Percentiles rank a stretch among this genome's conserved stretches.
phyloP scores from a whole-genome alignment of 768 basidiomycete genomes.

The Peribolospora baueri region DNA sequence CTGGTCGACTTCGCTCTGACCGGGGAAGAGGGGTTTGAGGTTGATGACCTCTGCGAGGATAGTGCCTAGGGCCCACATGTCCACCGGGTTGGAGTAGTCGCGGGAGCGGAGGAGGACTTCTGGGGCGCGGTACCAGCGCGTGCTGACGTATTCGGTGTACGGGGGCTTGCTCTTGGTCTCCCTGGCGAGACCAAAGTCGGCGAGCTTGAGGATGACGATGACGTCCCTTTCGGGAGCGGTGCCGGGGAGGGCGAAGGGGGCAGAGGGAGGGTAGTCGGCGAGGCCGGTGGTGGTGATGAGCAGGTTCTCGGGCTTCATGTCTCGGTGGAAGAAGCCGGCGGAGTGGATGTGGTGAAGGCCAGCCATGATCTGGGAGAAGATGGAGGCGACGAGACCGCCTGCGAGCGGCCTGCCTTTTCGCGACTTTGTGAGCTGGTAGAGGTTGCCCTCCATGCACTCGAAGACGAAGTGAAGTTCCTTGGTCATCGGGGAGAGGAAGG shows the following conservation, averaged over 20 bases:
- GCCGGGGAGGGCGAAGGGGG: conserved; percentile 36
- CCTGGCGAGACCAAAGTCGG: conserved; percentile 89
- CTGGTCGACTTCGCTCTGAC: conserved; percentile 77
- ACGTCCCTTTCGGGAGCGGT: conserved; percentile 68
- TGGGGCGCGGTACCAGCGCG: conserved; percentile 98
- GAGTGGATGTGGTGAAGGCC: conserved; percentile 82
- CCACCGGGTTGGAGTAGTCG: conserved; percentile 89
- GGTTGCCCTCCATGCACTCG: conserved; percentile 99
- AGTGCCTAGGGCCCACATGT: conserved; percentile 98
- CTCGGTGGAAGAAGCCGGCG: conserved; percentile 89
- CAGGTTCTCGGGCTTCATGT: conserved; percentile 99
- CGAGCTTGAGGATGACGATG: conserved; percentile 85
- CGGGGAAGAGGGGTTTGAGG: conserved; percentile 83
- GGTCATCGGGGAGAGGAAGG: conserved; percentile 82
- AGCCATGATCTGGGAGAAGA: conserved; percentile 71
- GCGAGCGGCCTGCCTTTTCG: conserved; percentile 84
- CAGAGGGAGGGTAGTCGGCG: conserved; percentile 64
- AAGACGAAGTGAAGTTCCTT: conserved; percentile 98
- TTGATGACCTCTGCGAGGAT: conserved; percentile 95
- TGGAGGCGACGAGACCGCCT: conserved; percentile 83
- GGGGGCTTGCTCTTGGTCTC: conserved; percentile 71
- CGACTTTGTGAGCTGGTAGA: conserved; percentile 95
- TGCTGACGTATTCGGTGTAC: conserved; percentile 96
- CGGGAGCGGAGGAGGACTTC: conserved; percentile 77
- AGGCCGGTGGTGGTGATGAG: conserved; percentile 93